A percentile compares a stretch with the other conserved stretches of the same genome.
phyloP scores from a whole-genome alignment of 2,329 filamentous ascomycete species.

The Microsporum canis region DNA sequence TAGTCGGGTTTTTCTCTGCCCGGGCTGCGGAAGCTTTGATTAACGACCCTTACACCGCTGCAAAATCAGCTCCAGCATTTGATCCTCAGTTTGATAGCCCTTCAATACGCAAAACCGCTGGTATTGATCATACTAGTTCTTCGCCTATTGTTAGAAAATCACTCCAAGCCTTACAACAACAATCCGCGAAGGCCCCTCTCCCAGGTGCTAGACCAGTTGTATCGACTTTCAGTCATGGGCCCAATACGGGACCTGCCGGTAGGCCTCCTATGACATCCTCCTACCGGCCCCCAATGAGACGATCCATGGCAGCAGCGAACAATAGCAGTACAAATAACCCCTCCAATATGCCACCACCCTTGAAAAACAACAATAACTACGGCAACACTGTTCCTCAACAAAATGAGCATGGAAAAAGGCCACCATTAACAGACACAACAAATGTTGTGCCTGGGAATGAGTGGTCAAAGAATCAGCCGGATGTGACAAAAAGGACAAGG shows the following conservation, averaged over 20 bases:
- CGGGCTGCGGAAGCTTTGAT: constrained; percentile 50
- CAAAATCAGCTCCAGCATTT: constrained; percentile 45
- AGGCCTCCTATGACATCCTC: constrained; percentile 29
- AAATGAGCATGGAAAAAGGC: constrained; percentile 31
- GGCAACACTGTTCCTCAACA: neutral
- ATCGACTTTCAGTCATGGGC: neutral
- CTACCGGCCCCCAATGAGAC: constrained; percentile 37
- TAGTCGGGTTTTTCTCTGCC: constrained; percentile 59
- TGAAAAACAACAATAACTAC: neutral
- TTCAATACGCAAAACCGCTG: constrained; percentile 78
- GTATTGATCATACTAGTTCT: constrained; percentile 69
- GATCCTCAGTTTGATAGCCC: constrained; percentile 68
- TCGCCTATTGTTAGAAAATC: constrained; percentile 51
- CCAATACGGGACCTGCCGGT: constrained; percentile 19
- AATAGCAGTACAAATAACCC: constrained; percentile 9
- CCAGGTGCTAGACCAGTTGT: neutral
- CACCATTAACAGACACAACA: constrained; percentile 36
- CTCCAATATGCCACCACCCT: constrained; percentile 16
- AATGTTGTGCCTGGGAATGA: constrained; percentile 21
- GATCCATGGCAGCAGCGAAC: constrained; percentile 24
- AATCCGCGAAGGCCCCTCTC: neutral
- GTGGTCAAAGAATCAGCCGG: neutral
- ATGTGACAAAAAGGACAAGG: constrained; percentile 6
- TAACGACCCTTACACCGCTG: constrained; percentile 37
- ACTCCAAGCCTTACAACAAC: constrained; percentile 10